Percentiles rank a stretch among this genome's conserved stretches.
These are phyloP conservation scores for Mediolabrus comicus DNA, from an alignment of 108 stramenopile species.

Conservation along the genomic window DNA sequence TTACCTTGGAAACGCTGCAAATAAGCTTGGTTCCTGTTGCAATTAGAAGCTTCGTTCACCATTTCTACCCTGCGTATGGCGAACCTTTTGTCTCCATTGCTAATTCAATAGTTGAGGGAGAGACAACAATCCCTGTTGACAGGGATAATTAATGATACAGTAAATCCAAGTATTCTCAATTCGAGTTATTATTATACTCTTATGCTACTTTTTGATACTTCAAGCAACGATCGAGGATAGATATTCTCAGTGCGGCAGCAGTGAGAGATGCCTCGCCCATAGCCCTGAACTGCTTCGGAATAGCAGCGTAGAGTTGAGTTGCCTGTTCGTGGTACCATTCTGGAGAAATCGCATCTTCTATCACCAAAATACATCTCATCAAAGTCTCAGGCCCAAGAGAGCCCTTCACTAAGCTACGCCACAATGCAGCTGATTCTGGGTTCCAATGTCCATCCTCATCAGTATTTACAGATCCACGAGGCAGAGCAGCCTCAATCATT, in stretches of 20 bases:
- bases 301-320: slow-evolving; percentile 60
- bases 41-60: slow-evolving; percentile 82
- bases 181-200: slow-evolving; percentile 1
- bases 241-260: slow-evolving; percentile 61
- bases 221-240: slow-evolving; percentile 67
- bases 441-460: slow-evolving; percentile 62
- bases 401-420: slow-evolving; percentile 61
- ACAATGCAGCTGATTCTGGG: slow-evolving; percentile 54
- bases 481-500: slow-evolving; percentile 81
- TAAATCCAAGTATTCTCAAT: background rate
- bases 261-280: slow-evolving; percentile 72
- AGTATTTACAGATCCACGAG: slow-evolving; percentile 65
- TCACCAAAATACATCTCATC: slow-evolving; percentile 62
- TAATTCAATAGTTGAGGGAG: background rate
- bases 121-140: slow-evolving; percentile 2
- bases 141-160: no score
- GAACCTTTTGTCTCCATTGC: slow-evolving; percentile 51
- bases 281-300: slow-evolving; percentile 72
- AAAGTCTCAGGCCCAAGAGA: slow-evolving; percentile 62
- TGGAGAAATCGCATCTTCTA: slow-evolving; percentile 72
- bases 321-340: slow-evolving; percentile 68
- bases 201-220: slow-evolving; percentile 60
- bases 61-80: slow-evolving; percentile 85
- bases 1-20: slow-evolving; percentile 70
- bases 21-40: slow-evolving; percentile 82